Conservation (phyloP, 2,329 filamentous ascomycete genomes). For the Alternaria arborescens region DNA sequence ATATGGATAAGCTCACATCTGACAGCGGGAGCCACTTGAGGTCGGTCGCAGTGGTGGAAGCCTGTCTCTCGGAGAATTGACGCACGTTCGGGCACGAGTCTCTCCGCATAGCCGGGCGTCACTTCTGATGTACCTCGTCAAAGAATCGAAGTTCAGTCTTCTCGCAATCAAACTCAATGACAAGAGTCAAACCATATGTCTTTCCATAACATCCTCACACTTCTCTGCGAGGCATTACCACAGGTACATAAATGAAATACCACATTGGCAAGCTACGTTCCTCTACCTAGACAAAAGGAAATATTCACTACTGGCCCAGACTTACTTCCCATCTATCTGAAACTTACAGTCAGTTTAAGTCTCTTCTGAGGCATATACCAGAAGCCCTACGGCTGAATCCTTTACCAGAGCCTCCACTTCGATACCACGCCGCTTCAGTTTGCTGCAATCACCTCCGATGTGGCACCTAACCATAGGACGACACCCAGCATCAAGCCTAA, state of each 20-base stretch:
- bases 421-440: background rate
- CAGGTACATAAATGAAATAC: background rate
- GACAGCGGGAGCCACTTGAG: conserved; percentile 15
- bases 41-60: conserved; percentile 1
- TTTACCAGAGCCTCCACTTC: background rate
- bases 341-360: background rate
- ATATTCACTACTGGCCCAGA: background rate
- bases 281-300: background rate
- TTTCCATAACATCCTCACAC: background rate
- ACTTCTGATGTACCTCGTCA: background rate
- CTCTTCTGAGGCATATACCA: background rate
- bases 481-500: background rate
- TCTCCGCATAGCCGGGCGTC: background rate
- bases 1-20: conserved; percentile 11
- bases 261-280: background rate
- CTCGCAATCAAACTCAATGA: background rate
- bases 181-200: background rate
- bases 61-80: conserved; percentile 7
- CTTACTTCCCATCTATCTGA: background rate
- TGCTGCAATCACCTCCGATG: background rate
- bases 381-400: background rate
- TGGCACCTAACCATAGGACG: background rate
- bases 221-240: background rate
- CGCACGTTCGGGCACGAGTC: background rate
- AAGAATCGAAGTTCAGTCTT: background rate